A percentile compares a stretch with the other conserved stretches of the same genome.
phyloP scores from a whole-genome alignment of 768 basidiomycete species.

The Guyanaporus albipodus region DNA sequence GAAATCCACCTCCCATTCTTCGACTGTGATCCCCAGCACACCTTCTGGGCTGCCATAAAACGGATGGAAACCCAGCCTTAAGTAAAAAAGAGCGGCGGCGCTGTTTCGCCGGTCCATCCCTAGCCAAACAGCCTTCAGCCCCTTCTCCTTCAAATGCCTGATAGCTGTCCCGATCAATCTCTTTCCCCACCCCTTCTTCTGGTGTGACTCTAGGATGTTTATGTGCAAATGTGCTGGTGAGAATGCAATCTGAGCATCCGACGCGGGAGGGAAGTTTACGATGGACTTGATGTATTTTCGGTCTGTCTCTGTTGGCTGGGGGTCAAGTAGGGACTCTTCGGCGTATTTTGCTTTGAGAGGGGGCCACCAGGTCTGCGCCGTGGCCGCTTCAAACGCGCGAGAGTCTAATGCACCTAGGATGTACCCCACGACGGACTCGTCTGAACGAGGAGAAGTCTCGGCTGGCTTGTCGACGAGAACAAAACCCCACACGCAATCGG shows the following conservation, averaged over 20 bases:
- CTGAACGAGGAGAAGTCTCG: slow-evolving; percentile 22
- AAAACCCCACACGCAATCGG: slow-evolving; percentile 64
- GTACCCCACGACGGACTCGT: slow-evolving; percentile 62
- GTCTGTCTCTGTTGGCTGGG: slow-evolving; percentile 21
- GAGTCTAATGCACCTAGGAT: slow-evolving; percentile 66
- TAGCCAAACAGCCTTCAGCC: slow-evolving; percentile 55
- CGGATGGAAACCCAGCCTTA: slow-evolving; percentile 53
- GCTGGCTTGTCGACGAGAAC: slow-evolving; percentile 53
- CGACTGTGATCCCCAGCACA: slow-evolving; percentile 55
- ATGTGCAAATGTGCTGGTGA: slow-evolving; percentile 77
- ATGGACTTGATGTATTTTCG: slow-evolving; percentile 34
- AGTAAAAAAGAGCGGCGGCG: slow-evolving; percentile 59
- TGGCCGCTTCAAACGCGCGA: slow-evolving; percentile 54
- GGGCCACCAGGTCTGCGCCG: slow-evolving; percentile 64
- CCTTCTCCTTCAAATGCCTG: slow-evolving; percentile 47
- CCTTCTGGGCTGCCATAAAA: slow-evolving; percentile 50
- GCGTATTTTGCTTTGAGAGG: slow-evolving; percentile 54
- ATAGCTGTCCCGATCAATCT: slow-evolving; percentile 55
- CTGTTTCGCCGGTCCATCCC: slow-evolving; percentile 64
- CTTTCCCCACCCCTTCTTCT: slow-evolving; percentile 68
- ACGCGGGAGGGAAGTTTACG: slow-evolving; percentile 36
- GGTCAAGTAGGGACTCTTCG: slow-evolving; percentile 6
- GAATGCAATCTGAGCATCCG: slow-evolving; percentile 55
- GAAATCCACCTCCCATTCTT: slow-evolving; percentile 32
- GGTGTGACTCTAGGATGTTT: slow-evolving; percentile 62